These are phyloP conservation scores for Trifolium subterraneum DNA, from an alignment of 306 rosid species.

Conservation along the genomic window DNA sequence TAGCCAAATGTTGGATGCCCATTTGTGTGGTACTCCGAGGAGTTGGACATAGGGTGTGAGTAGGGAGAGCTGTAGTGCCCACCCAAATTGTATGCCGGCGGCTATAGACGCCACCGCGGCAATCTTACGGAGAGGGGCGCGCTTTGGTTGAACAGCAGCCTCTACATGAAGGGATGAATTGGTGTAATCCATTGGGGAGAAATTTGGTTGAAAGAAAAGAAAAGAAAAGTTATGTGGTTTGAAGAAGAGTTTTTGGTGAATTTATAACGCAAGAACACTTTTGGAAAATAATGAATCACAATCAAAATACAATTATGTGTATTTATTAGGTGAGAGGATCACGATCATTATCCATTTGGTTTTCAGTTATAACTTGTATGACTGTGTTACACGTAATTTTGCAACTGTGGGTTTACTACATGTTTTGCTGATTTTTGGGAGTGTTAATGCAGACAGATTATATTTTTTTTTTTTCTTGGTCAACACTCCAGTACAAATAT, in stretches of 20 bases:
- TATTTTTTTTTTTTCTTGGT: too few relatives aligned
- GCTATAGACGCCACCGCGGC: slow-evolving; percentile 65
- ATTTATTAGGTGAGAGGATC: neutral
- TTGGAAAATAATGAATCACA: too few relatives aligned
- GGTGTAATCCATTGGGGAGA: neutral
- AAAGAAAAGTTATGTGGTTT: neutral
- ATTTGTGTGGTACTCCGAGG: slow-evolving; percentile 67
- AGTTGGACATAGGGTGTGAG: slow-evolving; percentile 78
- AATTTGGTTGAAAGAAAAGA: neutral
- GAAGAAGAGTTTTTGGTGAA: neutral
- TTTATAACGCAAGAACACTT: neutral
- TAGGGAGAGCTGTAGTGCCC: slow-evolving; percentile 81
- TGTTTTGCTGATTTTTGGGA: too few relatives aligned
- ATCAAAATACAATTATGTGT: too few relatives aligned
- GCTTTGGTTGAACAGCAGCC: neutral
- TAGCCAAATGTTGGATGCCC: slow-evolving; percentile 80
- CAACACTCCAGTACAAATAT: too few relatives aligned
- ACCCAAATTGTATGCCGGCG: slow-evolving; percentile 76
- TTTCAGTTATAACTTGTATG: neutral
- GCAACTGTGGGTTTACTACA: too few relatives aligned
- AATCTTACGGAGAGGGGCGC: slow-evolving; percentile 45
- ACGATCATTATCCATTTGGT: neutral
- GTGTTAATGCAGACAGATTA: neutral
- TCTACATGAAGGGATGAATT: neutral
- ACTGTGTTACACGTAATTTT: neutral